Conservation (phyloP, 208 protist species). For the Entamoeba histolytica region DNA sequence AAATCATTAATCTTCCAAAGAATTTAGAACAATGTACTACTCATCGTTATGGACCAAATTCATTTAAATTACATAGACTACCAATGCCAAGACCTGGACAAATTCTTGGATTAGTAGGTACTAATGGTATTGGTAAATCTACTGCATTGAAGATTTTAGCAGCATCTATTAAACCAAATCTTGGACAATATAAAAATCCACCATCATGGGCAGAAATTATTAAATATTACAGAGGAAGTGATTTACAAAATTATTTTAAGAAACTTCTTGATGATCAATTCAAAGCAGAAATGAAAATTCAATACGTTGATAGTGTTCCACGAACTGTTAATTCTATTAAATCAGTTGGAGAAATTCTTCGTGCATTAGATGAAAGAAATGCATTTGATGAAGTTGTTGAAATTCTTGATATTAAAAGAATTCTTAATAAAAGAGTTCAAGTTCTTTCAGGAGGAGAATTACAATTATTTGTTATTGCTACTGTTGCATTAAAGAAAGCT, state of each 20-base stretch:
- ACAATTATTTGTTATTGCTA: slow-evolving; percentile 94
- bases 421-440: slow-evolving; percentile 68
- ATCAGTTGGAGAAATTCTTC: slow-evolving; percentile 61
- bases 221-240: slow-evolving; percentile 86
- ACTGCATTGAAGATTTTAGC: slow-evolving; percentile 95
- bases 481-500: slow-evolving; percentile 48
- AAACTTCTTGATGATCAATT: slow-evolving; percentile 82
- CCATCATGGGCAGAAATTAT: slow-evolving; percentile 93
- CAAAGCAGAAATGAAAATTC: slow-evolving; percentile 87
- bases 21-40: slow-evolving; percentile 81
- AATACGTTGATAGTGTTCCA: slow-evolving; percentile 98
- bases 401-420: slow-evolving; percentile 61
- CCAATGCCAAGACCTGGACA: slow-evolving; percentile 86
- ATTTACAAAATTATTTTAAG: slow-evolving; percentile 96
- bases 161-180: slow-evolving; percentile 90
- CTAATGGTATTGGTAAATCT: slow-evolving; percentile 99
- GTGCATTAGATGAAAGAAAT: slow-evolving; percentile 37
- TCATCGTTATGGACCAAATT: slow-evolving; percentile 93
- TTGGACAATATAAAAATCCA: slow-evolving; percentile 67
- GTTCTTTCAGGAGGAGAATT: slow-evolving; percentile 96
- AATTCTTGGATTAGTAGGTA: slow-evolving; percentile 95
- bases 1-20: slow-evolving; percentile 97
- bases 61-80: slow-evolving; percentile 97
- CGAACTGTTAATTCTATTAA: slow-evolving; percentile 64
- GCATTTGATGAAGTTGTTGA: slow-evolving; percentile 53